Base-by-base conservation (phyloP, 2,329 filamentous ascomycete species). In the Polytolypa hystricis region DNA sequence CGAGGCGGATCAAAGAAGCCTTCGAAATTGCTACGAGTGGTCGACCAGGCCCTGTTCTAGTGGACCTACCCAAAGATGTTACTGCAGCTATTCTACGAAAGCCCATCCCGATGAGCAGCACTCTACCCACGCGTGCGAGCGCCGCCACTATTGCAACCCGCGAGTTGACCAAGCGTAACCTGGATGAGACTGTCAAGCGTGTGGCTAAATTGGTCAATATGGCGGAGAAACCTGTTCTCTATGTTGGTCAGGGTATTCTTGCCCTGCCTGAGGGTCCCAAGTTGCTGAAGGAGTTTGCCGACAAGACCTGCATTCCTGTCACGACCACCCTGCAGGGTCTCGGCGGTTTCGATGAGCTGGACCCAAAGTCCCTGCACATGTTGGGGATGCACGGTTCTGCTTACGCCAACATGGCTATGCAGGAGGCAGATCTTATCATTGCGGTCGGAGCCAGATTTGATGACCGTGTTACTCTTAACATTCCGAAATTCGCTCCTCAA, bases 331-430 rank as follows among this genome's bases (percentile, higher is more conserved):
- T 98, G 5, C 87, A 94, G 54, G 91, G 87, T 50, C 76, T 98
- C 6, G 91, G 91, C 51, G 84, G 77, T 15, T 96, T 81, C 48
- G 87, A 96, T 53, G 91, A 96, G 67, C 74, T 91, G 9, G 85
- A 96, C 54, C 77, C 85, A 47, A 95, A 94, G 73, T 82, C 87
- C 30, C 73, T 96, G 35, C 87, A 96, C 66, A 98, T 98, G 91
- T 77, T 96, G 19, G 91, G 91, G 46, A 96, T 96, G 91, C 89
- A 96, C 69, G 91, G 91, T 42, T 82, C 87, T 6, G 87, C 86
- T 5, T 98, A 93, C 55, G 91, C 91, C 58, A 98, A 98, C 69
- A 85, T 95, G 81, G 78, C 91, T 11, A 95, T 98, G 69, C 89
- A 98, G 64, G 83, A 94, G 59, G 84, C 91, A 10, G 91, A 98